A percentile compares a stretch with the other conserved stretches of the same genome.
phyloP scores from a whole-genome alignment of 1,139 yeast genomes.

The Hemisphaericaspora xylofermentans region DNA sequence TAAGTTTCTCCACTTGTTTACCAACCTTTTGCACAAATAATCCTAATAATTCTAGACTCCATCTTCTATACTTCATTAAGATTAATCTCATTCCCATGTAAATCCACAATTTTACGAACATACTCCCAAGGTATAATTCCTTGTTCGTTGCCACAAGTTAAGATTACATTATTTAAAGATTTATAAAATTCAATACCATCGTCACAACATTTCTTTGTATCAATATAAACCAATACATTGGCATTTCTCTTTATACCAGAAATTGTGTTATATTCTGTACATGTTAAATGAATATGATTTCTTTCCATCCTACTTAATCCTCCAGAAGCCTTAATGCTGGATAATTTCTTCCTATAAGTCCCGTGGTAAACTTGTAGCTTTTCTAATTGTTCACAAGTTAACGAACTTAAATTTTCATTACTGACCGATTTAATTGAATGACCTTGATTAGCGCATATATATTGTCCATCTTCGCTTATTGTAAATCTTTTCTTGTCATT shows the following conservation, averaged over 20 bases:
- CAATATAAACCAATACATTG: slow-evolving; percentile 61
- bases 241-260: slow-evolving; percentile 74
- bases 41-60: no score
- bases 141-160: slow-evolving; percentile 58
- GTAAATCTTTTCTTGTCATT: slow-evolving; percentile 74
- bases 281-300: slow-evolving; percentile 76
- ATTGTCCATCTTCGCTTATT: slow-evolving; percentile 23
- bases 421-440: slow-evolving; percentile 61
- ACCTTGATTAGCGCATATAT: slow-evolving; percentile 89
- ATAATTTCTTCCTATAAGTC: slow-evolving; percentile 55
- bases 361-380: slow-evolving; percentile 68
- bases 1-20: no score
- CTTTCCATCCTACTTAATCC: slow-evolving; percentile 72
- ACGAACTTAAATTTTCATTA: slow-evolving; percentile 37
- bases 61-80: slow-evolving; percentile 3
- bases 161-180: slow-evolving; percentile 72
- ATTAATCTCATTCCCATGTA: slow-evolving; percentile 16
- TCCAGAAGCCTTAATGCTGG: slow-evolving; percentile 47
- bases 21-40: no score
- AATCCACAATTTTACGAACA: slow-evolving; percentile 40
- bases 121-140: slow-evolving; percentile 52
- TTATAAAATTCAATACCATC: slow-evolving; percentile 56
- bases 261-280: slow-evolving; percentile 34
- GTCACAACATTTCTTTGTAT: slow-evolving; percentile 45
- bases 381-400: slow-evolving; percentile 20